A percentile compares a stretch with the other conserved stretches of the same genome.
phyloP scores from a whole-genome alignment of 345 rosid genomes.

The Schrenkiella parvula region DNA sequence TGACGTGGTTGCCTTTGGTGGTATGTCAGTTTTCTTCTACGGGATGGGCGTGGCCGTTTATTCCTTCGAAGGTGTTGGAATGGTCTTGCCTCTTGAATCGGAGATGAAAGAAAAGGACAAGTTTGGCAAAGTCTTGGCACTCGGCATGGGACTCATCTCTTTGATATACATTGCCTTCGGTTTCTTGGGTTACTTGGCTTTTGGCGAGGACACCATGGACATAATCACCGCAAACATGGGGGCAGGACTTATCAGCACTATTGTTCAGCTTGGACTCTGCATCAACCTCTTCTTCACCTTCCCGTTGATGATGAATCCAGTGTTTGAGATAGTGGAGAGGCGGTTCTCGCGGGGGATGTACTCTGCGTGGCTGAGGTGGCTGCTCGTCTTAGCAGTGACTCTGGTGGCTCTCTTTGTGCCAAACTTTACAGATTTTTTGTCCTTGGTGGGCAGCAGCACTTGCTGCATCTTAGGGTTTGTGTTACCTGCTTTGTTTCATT shows the following conservation, averaged over 20 bases:
- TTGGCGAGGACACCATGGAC: slow-evolving; percentile 62
- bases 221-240: slow-evolving; percentile 80
- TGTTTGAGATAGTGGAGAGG: slow-evolving; percentile 82
- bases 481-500: slow-evolving; percentile 75
- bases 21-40: slow-evolving; percentile 54
- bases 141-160: slow-evolving; percentile 56
- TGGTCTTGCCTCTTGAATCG: slow-evolving; percentile 75
- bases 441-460: slow-evolving; percentile 83
- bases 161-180: slow-evolving; percentile 66
- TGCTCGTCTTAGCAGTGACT: slow-evolving; percentile 58
- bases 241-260: slow-evolving; percentile 47
- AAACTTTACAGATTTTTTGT: slow-evolving; percentile 81
- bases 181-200: slow-evolving; percentile 71
- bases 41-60: slow-evolving; percentile 82
- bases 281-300: slow-evolving; percentile 83
- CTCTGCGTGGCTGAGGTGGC: slow-evolving; percentile 78
- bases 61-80: slow-evolving; percentile 74
- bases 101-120: slow-evolving; percentile 57
- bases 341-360: slow-evolving; percentile 54
- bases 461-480: slow-evolving; percentile 79
- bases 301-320: slow-evolving; percentile 93
- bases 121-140: slow-evolving; percentile 50
- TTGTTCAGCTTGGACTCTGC: slow-evolving; percentile 80
- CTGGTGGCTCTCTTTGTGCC: slow-evolving; percentile 71
- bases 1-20: slow-evolving; percentile 53